Evolutionary conservation across 2,329 filamentous ascomycete species (phyloP), one percentile per base, ranked within the genome.

Genomic region (Claviceps arundinis): DNA sequence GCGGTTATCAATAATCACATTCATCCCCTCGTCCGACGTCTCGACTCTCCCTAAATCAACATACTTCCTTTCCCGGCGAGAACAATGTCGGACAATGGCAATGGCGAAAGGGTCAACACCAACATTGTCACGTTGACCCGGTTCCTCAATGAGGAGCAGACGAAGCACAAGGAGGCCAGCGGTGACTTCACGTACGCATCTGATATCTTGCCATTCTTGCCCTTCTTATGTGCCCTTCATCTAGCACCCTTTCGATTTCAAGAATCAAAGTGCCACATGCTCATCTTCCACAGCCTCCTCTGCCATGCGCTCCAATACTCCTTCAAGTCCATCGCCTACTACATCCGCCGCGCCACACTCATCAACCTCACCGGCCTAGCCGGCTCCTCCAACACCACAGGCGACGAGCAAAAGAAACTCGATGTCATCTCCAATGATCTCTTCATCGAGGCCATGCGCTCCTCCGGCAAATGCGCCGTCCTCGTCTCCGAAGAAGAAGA

Each of bases 281-380:
- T 37, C 9, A 22, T 22, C 50, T n/a, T 6, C 14, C 38, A 50
- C 63, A 96, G 90, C 63, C 80, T 98, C 50, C 82, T 98, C 55
- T 96, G 89, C 78, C 93, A 98, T 69, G 90, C 93, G 55, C 86
- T 98, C 54, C 93, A 97, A 71, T 98, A 97, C 77, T 91, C 93
- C 58, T 98, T 98, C 85, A 98, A 98, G 77, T 95, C 89, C 59
- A 98, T 98, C 70, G 89, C 93, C 62, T 95, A 97, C 78, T 98
- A 96, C 77, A 98, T 98, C 70, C 90, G 91, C 63, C 85, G 93
- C 69, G 89, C 91, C 38, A 91, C 89, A 24, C 76, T 98, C 58
- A 91, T 97, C 73, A 95, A 95, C 76, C 81, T 98, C 56, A 94
- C 89, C 50, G 93, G 93, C 56, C 82, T 98, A 48, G 93, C 93